A percentile compares a stretch with the other conserved stretches of the same genome.
These are phyloP conservation scores for Heritiera littoralis DNA, from an alignment of 345 rosid species.

Conservation along the genomic window DNA sequence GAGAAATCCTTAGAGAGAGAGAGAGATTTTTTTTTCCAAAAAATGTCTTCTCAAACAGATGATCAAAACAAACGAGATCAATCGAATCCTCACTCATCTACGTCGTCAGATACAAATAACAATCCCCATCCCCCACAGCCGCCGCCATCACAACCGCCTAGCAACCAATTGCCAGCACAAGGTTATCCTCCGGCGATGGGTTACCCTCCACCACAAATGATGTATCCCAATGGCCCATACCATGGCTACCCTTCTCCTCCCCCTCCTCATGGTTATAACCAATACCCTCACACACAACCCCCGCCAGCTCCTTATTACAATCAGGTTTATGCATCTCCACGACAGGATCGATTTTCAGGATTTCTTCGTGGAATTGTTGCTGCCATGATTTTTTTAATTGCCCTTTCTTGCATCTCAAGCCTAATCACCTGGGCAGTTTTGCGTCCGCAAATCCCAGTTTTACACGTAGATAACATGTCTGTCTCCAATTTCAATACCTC, in stretches of 20 bases:
- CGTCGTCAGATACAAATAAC: not conserved
- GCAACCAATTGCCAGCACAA: not conserved
- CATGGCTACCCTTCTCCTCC: not conserved
- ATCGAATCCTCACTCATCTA: not conserved
- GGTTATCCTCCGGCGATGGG: slow-evolving; percentile 21
- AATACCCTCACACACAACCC: not conserved
- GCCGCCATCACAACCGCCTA: not conserved
- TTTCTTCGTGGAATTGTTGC: slow-evolving; percentile 42
- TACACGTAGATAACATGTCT: slow-evolving; percentile 32
- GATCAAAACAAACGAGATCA: slow-evolving; percentile 5
- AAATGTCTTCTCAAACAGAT: slow-evolving; percentile 30
- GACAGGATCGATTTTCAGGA: slow-evolving; percentile 19
- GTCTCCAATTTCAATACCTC: slow-evolving; percentile 37
- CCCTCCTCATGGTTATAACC: not conserved
- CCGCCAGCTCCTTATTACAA: slow-evolving; percentile 19
- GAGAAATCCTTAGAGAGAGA: not conserved
- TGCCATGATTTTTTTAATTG: slow-evolving; percentile 37
- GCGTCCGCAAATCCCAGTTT: slow-evolving; percentile 37
- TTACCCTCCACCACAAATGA: slow-evolving; percentile 40
- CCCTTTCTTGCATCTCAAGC: slow-evolving; percentile 34
- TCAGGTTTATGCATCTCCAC: slow-evolving; percentile 17
- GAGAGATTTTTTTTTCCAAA: not conserved
- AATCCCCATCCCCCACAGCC: not conserved
- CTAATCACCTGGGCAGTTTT: slow-evolving; percentile 31
- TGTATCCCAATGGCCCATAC: slow-evolving; percentile 30